Conservation (phyloP, 371 early-diverging fungal species). For the Paraphysoderma sedebokerense region DNA sequence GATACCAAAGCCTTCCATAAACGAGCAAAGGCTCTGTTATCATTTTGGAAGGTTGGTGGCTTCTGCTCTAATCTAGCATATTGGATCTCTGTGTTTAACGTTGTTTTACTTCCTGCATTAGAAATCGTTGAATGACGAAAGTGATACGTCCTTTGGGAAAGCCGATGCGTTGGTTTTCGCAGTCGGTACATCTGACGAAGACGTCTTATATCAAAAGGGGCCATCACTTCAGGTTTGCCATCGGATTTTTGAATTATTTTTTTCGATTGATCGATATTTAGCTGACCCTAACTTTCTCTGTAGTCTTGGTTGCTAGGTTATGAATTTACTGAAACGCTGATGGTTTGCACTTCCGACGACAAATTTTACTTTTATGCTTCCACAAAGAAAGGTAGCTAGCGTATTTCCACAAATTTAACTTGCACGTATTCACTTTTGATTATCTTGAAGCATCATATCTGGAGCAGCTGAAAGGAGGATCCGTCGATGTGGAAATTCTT, state of each 20-base stretch:
- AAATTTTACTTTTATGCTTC: slow-evolving; percentile 64
- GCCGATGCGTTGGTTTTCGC: slow-evolving; percentile 11
- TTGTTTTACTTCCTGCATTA: too few species aligned
- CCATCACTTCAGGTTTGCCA: slow-evolving; percentile 8
- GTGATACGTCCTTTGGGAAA: slow-evolving; percentile 7
- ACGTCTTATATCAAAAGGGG: slow-evolving; percentile 11
- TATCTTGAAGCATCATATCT: slow-evolving; percentile 12
- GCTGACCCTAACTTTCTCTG: not conserved
- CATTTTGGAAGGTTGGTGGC: slow-evolving; percentile 31
- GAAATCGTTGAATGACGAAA: too few species aligned
- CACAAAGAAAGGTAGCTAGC: slow-evolving; percentile 46
- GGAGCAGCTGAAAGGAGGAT: not conserved
- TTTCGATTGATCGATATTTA: not conserved
- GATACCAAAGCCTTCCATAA: slow-evolving; percentile 41
- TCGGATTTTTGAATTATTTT: not conserved
- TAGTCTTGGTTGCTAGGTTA: slow-evolving; percentile 90
- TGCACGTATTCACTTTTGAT: slow-evolving; percentile 14
- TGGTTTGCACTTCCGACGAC: slow-evolving; percentile 48
- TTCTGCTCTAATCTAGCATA: too few species aligned
- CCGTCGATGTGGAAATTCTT: slow-evolving; percentile 50
- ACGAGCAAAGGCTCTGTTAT: slow-evolving; percentile 29
- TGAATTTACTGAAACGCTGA: slow-evolving; percentile 77
- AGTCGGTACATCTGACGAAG: slow-evolving; percentile 7
- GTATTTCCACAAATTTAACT: not conserved
- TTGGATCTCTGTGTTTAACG: not conserved